Evolutionary conservation across 208 protist genomes (phyloP), one percentile per base, ranked within the genome.

Genomic region (Strigomonas oncopelti): DNA sequence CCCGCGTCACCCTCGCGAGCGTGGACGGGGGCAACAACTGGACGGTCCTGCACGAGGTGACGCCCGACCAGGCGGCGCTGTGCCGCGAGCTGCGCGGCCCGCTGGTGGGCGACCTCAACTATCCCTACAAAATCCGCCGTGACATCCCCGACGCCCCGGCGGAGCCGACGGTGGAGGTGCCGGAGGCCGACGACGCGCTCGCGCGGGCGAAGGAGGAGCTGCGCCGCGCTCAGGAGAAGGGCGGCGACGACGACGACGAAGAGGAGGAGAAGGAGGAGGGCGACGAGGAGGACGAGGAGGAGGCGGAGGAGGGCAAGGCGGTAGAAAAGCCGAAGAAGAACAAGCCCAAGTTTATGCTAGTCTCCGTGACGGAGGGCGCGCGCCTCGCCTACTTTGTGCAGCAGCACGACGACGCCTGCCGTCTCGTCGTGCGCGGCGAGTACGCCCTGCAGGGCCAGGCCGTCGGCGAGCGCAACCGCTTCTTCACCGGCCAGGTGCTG

Each of bases 381-480:
- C 88, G 92, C 1, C 71, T 97, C 38, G 75, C 86, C n/a, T 84
- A 95, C 73, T 97, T 97, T 66, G 83, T 97, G 54, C 67, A 71
- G 55, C 51, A 87, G 28, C 90, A 95, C 67, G 87, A 97, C 69
- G 60, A 38, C 11, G 78, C 73, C 42, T 97, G 92, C 69, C 68
- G 81, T n/a, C 74, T 95, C 8, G 72, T 80, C 28, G 87, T 94
- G 68, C 81, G 88, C 18, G 89, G 87, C 0, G 77, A 86, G 73
- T 93, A 90, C 76, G 34, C 90, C 5, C 80, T 89, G 55, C 78
- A 76, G 29, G 68, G 68, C 34, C 70, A 70, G 0, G 52, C 69
- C n/a, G 74, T 77, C 5, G 87, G 80, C 7, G 75, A 71, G 56
- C 72, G 67, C 61, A 97, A 97, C 66, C 71, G 71, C 29, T 69